phyloP scores from a whole-genome alignment of 768 basidiomycete genomes.

The Coprinopsis cinerea region DNA sequence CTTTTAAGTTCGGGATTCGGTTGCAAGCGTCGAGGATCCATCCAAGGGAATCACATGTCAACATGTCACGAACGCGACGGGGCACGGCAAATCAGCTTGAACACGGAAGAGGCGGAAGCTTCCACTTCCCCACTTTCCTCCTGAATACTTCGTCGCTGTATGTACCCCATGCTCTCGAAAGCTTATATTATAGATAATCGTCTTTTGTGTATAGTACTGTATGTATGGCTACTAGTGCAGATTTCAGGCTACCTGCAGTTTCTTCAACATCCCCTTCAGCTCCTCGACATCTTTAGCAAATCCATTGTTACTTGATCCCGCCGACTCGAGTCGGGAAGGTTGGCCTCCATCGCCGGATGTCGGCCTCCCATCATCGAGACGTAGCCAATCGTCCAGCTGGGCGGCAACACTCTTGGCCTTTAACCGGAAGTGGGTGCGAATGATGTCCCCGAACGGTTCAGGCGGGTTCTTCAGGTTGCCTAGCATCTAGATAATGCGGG shows the following conservation, averaged over 20 bases:
- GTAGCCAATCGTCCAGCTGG: constrained; percentile 79
- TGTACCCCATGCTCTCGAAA: too few species aligned
- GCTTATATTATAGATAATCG: too few species aligned
- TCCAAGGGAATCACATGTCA: constrained; percentile 16
- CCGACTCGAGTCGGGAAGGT: constrained; percentile 22
- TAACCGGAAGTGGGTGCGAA: constrained; percentile 86
- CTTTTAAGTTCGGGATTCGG: constrained; percentile 15
- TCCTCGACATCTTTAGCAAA: constrained; percentile 69
- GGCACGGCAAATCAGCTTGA: constrained; percentile 3
- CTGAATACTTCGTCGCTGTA: constrained; percentile 5
- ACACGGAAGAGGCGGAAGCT: constrained; percentile 1
- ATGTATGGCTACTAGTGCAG: too few species aligned
- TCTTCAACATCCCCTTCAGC: constrained; percentile 53
- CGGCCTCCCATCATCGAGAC: constrained; percentile 64
- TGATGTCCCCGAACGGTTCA: constrained; percentile 81
- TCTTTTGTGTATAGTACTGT: too few species aligned
- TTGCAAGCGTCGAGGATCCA: constrained; percentile 7
- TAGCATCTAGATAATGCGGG: constrained; percentile 69
- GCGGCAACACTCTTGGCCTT: constrained; percentile 65
- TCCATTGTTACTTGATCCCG: constrained; percentile 46
- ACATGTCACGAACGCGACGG: background rate
- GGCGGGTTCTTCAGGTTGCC: constrained; percentile 77
- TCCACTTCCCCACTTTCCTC: constrained; percentile 1
- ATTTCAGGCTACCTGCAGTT: constrained; percentile 27
- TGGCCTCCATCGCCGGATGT: constrained; percentile 53